phyloP scores from a whole-genome alignment of 2,329 filamentous ascomycete genomes.

The Fusarium subtropicale region DNA sequence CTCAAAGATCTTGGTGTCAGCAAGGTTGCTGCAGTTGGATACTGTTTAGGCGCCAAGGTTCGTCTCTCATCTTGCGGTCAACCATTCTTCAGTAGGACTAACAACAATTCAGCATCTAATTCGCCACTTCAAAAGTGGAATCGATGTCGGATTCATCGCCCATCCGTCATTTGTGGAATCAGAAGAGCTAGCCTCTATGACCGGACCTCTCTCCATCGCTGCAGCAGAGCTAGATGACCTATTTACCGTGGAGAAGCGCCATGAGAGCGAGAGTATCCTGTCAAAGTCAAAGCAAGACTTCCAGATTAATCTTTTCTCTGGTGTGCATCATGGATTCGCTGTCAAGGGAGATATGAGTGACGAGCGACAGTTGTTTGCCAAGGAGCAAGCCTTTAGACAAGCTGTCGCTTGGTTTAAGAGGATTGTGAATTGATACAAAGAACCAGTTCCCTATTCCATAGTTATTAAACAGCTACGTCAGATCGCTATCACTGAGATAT shows the following conservation, averaged over 20 bases:
- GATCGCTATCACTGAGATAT: too few relatives aligned
- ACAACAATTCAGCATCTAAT: slow-evolving; percentile 66
- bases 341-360: slow-evolving; percentile 71
- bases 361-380: slow-evolving; percentile 72
- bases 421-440: neutral
- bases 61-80: accelerated
- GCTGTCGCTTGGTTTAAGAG: slow-evolving; percentile 77
- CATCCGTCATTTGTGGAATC: slow-evolving; percentile 81
- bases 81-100: neutral
- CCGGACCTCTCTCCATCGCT: slow-evolving; percentile 75
- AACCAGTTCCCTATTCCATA: too few relatives aligned
- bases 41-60: slow-evolving; percentile 81
- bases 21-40: slow-evolving; percentile 74
- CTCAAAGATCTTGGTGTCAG: slow-evolving; percentile 67
- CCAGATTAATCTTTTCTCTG: slow-evolving; percentile 81
- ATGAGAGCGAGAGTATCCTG: slow-evolving; percentile 73
- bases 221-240: slow-evolving; percentile 73
- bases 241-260: slow-evolving; percentile 72
- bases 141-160: slow-evolving; percentile 78
- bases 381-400: slow-evolving; percentile 85
- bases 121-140: slow-evolving; percentile 70
- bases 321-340: slow-evolving; percentile 79
- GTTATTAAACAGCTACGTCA: too few relatives aligned
- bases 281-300: slow-evolving; percentile 68
- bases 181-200: slow-evolving; percentile 73